Evolutionary conservation across 2,329 filamentous ascomycete species (phyloP).

Genomic region (Arthrobotrys iridis): DNA sequence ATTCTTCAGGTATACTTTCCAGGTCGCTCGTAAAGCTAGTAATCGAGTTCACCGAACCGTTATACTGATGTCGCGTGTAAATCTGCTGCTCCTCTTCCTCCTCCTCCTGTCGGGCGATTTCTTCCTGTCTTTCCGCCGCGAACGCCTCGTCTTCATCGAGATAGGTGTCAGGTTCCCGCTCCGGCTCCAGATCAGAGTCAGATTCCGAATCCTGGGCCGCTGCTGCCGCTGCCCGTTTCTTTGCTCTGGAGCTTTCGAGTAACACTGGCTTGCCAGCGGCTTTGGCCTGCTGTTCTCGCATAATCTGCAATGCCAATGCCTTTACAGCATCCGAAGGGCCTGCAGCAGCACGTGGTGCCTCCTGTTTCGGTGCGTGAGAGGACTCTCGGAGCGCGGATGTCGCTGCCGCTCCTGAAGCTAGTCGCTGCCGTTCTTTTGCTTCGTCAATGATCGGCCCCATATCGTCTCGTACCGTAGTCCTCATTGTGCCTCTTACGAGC

Average conservation of each 20-base stretch:
- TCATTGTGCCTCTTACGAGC: constrained; percentile 44
- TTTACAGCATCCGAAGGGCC: constrained; percentile 46
- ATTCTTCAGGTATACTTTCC: constrained; percentile 52
- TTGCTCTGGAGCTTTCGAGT: constrained; percentile 27
- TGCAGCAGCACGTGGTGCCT: neutral
- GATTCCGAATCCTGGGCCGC: neutral
- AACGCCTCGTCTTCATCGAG: constrained; percentile 23
- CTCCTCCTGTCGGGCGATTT: neutral
- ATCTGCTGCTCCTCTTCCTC: constrained; percentile 8
- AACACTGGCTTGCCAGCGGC: constrained; percentile 29
- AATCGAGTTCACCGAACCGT: constrained; percentile 46
- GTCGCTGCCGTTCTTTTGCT: constrained; percentile 12
- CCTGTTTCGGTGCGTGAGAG: constrained; percentile 7
- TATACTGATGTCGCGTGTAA: constrained; percentile 39
- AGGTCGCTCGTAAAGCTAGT: constrained; percentile 47
- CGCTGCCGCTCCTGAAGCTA: neutral
- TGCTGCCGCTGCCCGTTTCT: constrained; percentile 27
- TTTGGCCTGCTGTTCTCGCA: constrained; percentile 45
- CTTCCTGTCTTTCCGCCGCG: constrained; percentile 5
- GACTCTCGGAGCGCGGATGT: constrained; percentile 13
- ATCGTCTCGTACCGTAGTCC: constrained; percentile 29
- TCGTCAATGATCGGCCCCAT: constrained; percentile 41
- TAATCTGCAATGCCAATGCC: constrained; percentile 43
- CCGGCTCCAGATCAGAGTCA: constrained; percentile 5
- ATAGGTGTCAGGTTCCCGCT: constrained; percentile 28